Percentiles rank a stretch among this genome's conserved stretches.
Evolutionary conservation across 1,284 basidiomycete species (phyloP).

Genomic region (Tylopilus orsonianus): DNA sequence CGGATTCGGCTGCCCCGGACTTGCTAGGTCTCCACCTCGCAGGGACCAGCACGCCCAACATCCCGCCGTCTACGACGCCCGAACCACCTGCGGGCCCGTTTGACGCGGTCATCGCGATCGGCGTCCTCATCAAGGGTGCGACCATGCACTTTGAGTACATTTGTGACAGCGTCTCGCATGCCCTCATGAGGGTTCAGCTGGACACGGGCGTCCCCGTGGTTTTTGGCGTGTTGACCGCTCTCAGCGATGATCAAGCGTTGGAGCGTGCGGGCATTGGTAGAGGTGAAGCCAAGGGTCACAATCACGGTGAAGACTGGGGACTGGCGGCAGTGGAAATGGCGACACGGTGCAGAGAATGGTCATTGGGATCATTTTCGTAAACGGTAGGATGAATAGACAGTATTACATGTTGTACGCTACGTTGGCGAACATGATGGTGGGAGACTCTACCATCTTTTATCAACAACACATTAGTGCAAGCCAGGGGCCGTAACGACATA

Average conservation of each 20-base stretch:
- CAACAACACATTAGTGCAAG: no score
- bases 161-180: slow-evolving; percentile 88
- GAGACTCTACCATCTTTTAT: no score
- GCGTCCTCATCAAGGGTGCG: slow-evolving; percentile 94
- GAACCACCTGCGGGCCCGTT: slow-evolving; percentile 69
- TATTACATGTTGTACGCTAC: slow-evolving; percentile 17
- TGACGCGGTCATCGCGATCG: slow-evolving; percentile 95
- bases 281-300: slow-evolving; percentile 73
- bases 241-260: slow-evolving; percentile 93
- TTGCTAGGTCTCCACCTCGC: slow-evolving; percentile 68
- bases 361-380: slow-evolving; percentile 64
- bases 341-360: slow-evolving; percentile 70
- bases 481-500: neutral
- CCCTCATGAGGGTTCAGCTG: slow-evolving; percentile 91
- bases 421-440: neutral
- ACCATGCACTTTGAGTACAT: slow-evolving; percentile 99
- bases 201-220: slow-evolving; percentile 95
- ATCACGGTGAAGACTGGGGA: slow-evolving; percentile 97
- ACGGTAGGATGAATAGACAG: slow-evolving; percentile 2
- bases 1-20: slow-evolving; percentile 70
- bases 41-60: slow-evolving; percentile 35
- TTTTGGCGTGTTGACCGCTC: slow-evolving; percentile 92
- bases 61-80: slow-evolving; percentile 41
- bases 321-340: slow-evolving; percentile 94
- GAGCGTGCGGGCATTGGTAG: slow-evolving; percentile 84